A percentile compares a stretch with the other conserved stretches of the same genome.
Evolutionary conservation across 805 yeast genomes (phyloP).

Genomic region (Gaillardinia entomophila): DNA sequence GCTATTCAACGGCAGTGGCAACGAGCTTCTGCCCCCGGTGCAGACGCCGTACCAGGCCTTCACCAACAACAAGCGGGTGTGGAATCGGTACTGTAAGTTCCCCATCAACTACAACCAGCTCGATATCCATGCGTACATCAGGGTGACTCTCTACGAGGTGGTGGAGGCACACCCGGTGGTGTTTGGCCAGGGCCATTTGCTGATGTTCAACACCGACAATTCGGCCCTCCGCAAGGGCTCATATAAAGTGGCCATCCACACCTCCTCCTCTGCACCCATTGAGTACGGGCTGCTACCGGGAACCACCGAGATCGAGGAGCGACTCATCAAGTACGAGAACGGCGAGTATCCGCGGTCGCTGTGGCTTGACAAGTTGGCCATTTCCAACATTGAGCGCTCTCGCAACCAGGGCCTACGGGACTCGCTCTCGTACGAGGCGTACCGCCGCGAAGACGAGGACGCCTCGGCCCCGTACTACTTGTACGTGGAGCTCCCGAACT

Average conservation of each 20-base stretch:
- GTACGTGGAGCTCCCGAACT: slow-evolving; percentile 47
- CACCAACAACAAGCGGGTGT: slow-evolving; percentile 36
- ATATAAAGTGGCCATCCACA: slow-evolving; percentile 40
- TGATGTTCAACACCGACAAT: slow-evolving; percentile 48
- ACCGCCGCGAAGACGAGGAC: background rate
- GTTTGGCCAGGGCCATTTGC: slow-evolving; percentile 58
- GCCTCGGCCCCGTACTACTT: slow-evolving; percentile 15
- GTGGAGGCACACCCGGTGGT: slow-evolving; percentile 45
- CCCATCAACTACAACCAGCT: slow-evolving; percentile 71
- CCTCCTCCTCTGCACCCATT: slow-evolving; percentile 1
- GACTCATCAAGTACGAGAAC: slow-evolving; percentile 57
- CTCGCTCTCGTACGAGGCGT: slow-evolving; percentile 1
- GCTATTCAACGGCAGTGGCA: slow-evolving; percentile 25
- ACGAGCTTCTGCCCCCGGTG: slow-evolving; percentile 23
- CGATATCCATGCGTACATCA: slow-evolving; percentile 55
- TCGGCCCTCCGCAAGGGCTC: slow-evolving; percentile 66
- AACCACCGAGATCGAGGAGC: slow-evolving; percentile 38
- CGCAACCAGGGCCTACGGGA: slow-evolving; percentile 5
- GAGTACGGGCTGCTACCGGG: slow-evolving; percentile 15
- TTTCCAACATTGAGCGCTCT: slow-evolving; percentile 46
- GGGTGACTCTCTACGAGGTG: slow-evolving; percentile 64
- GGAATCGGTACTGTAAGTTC: slow-evolving; percentile 70
- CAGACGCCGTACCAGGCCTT: slow-evolving; percentile 33
- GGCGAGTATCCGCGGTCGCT: slow-evolving; percentile 56
- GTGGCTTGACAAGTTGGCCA: slow-evolving; percentile 72